Base-by-base conservation (phyloP, 2,329 filamentous ascomycete species). In the Ceratocystis eucalypticola region DNA sequence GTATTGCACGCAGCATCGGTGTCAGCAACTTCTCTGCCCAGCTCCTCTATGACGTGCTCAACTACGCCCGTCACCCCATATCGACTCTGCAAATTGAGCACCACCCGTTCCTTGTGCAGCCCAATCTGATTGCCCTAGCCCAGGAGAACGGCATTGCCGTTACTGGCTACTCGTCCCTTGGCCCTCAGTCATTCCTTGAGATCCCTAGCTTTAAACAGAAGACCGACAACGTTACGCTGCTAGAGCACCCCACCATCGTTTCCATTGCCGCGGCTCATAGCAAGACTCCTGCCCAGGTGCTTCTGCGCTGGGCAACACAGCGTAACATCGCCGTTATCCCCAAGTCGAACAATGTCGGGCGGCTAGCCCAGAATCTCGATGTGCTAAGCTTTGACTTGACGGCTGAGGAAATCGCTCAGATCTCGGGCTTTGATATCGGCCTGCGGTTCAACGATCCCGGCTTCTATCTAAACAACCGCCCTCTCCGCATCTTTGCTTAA, bases 221-320 rank as follows among this genome's bases (percentile, higher is more conserved):
- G 72, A 79, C 84, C 70, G 88, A 88, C 33, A 78, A 82, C 70
- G 81, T 85, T 12, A 80, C 84, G 15, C 81, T 95, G 67, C 87
- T 95, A 74, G 81, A 91, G 73, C 82, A 90, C 75, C 76, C 82
- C 22, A 76, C 80, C 65, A 80, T 96, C 75, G 84, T 81, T 71
- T 74, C 72, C 62, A 81, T 92, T 69, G 86, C 89, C 20, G 75
- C 80, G 72, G 91, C 88, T 79, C 80, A 89, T 73, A 78, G 78
- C 74, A 90, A 88, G 80, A 85, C 86, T 7, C 81, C 89, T 5
- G 88, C 89, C 17, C 91, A 96, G 81, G 81, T 96, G 33, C 81
- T 96, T 69, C 81, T 96, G 70, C 84, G 91, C 71, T 96, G 91
- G 91, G 85, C 90, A 25, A 95, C 91, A 17, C 90, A 95, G 80